Evolutionary conservation across 345 rosid genomes (phyloP).

Genomic region (Fremontodendron californicum): DNA sequence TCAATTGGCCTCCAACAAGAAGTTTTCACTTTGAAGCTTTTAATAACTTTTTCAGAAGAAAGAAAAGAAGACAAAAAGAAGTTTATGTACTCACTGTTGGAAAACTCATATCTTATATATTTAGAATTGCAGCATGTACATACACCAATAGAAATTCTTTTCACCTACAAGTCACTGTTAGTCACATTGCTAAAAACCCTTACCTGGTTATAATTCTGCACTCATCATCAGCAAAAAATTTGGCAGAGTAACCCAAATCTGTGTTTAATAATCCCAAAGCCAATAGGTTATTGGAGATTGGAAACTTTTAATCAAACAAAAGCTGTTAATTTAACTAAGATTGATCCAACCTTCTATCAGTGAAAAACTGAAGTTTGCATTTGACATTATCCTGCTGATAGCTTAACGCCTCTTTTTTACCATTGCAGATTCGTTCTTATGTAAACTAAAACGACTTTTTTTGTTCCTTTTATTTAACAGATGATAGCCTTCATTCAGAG

Average conservation of each 20-base stretch:
- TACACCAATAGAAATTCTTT: too few species aligned
- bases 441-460: neutral
- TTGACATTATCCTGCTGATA: neutral
- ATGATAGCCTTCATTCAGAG: constrained; percentile 73
- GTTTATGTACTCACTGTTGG: too few species aligned
- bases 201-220: neutral
- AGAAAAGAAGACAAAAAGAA: too few species aligned
- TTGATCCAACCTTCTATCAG: neutral
- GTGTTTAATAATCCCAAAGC: too few species aligned
- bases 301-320: neutral
- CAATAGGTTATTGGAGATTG: too few species aligned
- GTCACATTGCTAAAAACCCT: neutral
- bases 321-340: too few species aligned
- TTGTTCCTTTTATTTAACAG: constrained; percentile 33
- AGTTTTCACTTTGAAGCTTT: too few species aligned
- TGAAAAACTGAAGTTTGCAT: neutral
- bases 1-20: too few species aligned
- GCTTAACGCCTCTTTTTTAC: neutral
- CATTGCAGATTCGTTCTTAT: neutral
- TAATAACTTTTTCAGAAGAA: too few species aligned
- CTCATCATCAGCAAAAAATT: neutral
- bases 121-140: too few species aligned
- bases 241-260: neutral
- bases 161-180: too few species aligned
- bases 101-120: too few species aligned